phyloP scores from a whole-genome alignment of 805 yeast species.

The Hanseniaspora lindneri region DNA sequence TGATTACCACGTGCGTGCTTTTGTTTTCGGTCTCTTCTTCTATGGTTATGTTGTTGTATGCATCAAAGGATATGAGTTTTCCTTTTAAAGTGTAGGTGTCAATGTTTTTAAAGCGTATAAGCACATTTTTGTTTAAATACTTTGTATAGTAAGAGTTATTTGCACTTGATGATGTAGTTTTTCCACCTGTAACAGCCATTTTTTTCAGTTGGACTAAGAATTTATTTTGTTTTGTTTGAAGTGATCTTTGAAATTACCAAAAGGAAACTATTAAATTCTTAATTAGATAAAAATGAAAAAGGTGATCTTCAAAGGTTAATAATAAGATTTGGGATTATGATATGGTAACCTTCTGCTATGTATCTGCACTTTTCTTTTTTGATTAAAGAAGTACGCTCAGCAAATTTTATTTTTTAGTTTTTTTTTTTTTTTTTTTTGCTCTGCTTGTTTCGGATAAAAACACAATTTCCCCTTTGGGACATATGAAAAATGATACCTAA shows the following conservation, averaged over 20 bases:
- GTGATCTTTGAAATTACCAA: too few relatives aligned
- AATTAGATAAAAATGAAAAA: too few relatives aligned
- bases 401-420: not conserved
- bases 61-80: constrained; percentile 2
- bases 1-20: not conserved
- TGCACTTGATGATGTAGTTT: not conserved
- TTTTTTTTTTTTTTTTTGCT: not conserved
- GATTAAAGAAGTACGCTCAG: not conserved
- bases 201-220: too few relatives aligned
- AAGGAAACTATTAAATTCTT: too few relatives aligned
- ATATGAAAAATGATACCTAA: not conserved
- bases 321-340: too few relatives aligned
- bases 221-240: too few relatives aligned
- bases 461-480: not conserved
- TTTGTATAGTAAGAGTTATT: not conserved
- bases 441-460: not conserved
- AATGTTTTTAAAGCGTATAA: constrained; percentile 5
- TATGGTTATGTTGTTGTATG: constrained; percentile 6
- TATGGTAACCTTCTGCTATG: not conserved
- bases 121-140: constrained; percentile 6
- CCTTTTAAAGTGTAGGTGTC: not conserved
- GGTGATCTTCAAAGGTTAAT: too few relatives aligned
- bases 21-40: not conserved
- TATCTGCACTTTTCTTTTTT: not conserved
- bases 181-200: not conserved